Evolutionary conservation across 306 rosid genomes (phyloP), one percentile per base, ranked within the genome.

Genomic region (Vigna radiata): DNA sequence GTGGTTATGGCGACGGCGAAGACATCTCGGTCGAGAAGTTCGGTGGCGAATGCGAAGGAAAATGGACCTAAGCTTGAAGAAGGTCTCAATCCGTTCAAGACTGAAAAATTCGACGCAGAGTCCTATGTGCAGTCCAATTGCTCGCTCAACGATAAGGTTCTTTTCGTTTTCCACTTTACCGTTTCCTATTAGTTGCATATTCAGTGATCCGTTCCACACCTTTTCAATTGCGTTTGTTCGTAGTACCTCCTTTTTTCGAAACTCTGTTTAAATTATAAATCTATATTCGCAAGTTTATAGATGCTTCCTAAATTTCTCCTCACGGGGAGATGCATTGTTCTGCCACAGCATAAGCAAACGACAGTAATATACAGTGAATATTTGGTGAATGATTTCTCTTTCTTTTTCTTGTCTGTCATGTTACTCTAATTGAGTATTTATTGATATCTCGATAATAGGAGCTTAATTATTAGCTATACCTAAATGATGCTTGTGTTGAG

Each of bases 121-220:
- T 49, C 75, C 46, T 96, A 86, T 64, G 90, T 96, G 0, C 97
- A 89, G 85, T 82, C 94, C 19, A 91, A 90, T 41, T 91, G 94
- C 80, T 73, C 97, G 58, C 94, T 92, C 79, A 91, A 91, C 84
- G 99, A 96, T 54, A 96, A 91, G 98, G 97, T 82, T 77, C 55
- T n/a, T 37, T 39, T 49, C 46, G n/a, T 37, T 39, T 49, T 68
- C 41, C 6, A 15, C 11, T 15, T 55, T 54, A 1, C 15, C 9
- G 31, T 54, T 6, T 1, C 6, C 15, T 19, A 54, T 54, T 19
- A 17, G 1, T 2, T 31, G 8, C 39, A 5, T 59, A 10, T 48
- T 74, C 37, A 2, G 16, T 46, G 54, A 58, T 81, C 46, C 56
- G 2, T 2, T 41, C 46, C 46, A 41, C 8, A 18, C 14, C 46